Base-by-base conservation (phyloP, 164 flowering plant genomes). In the Annona squamosa region DNA sequence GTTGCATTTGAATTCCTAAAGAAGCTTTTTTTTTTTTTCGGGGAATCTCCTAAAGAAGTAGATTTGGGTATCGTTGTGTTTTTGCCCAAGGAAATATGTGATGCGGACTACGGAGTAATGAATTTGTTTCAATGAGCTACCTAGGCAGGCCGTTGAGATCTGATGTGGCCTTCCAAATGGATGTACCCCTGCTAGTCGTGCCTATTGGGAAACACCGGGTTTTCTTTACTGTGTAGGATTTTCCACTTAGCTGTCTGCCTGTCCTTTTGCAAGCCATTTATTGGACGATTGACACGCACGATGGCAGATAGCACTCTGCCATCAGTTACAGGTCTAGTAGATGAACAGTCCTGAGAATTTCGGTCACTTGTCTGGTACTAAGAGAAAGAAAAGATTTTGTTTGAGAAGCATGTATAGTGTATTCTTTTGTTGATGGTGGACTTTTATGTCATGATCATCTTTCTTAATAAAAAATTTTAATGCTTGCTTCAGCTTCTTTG, bases 401-500 rank as follows among this genome's bases (percentile, higher is more conserved):
- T 52, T 0, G 59, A 7, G 13, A 52, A 52, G 59, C 59, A 52
- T 52, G 13, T 9, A 52, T 16, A 52, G 59, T 52, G 9, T 5
- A 52, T 52, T 52, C 13, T 52, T 16, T 52, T 16, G 13, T 52
- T 52, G 59, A 9, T 52, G 59, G 59, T 52, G 59, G 59, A 52
- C 13, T 9, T 52, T 52, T 7, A 63, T 63, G 13, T 63, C 7
- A 63, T 63, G 26, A 63, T 6, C 37, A 6, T 63, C 18, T 63
- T 63, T 19, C 4, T 17, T 0, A 62, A 62, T 12, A 13, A 62
- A 62, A 18, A 18, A 3, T 62, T 18, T 0, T 52, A 65, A 16
- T 5, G 10, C 44, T 67, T 70, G 19, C 76, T 76, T 17, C 72
- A 93, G 98, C 59, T 89, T 95, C 76, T 93, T 95, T 86, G 97